phyloP scores from a whole-genome alignment of 305 asterid genomes.

The Rubia occidens region DNA sequence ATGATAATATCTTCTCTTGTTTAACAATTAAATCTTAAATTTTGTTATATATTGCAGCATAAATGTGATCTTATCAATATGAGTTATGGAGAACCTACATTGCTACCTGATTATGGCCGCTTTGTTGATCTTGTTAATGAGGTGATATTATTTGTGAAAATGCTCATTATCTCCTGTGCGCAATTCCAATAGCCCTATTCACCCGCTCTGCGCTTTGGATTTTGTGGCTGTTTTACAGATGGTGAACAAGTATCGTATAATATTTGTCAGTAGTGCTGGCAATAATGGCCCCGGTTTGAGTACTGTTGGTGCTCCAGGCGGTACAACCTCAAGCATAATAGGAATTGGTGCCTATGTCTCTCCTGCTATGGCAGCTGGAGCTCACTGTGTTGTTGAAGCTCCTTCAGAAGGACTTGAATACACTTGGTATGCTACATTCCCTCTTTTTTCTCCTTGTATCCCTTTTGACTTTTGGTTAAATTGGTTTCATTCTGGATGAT shows the following conservation, averaged over 20 bases:
- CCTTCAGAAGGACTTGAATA: conserved; percentile 94
- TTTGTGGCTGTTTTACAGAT: conserved; percentile 33
- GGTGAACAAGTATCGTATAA: conserved; percentile 76
- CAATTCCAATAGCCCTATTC: neutral
- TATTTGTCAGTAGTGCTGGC: conserved; percentile 94
- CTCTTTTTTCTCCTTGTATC: neutral
- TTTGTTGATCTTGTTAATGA: conserved; percentile 91
- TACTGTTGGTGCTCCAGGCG: conserved; percentile 99
- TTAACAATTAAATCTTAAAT: conserved; percentile 6
- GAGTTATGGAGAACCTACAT: conserved; percentile 91
- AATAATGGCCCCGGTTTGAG: conserved; percentile 90
- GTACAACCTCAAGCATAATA: conserved; percentile 91
- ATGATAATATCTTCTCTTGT: conserved; percentile 8
- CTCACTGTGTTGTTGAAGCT: conserved; percentile 84
- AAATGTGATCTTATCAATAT: conserved; percentile 92
- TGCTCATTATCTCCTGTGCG: conserved; percentile 25
- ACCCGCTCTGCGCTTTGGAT: neutral
- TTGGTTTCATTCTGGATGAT: neutral
- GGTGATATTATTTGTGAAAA: conserved; percentile 33
- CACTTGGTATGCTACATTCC: conserved; percentile 58
- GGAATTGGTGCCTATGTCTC: conserved; percentile 99
- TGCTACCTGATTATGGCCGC: conserved; percentile 96
- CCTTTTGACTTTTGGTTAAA: neutral
- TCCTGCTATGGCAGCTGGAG: conserved; percentile 98
- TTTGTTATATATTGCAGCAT: conserved; percentile 48